phyloP scores from a whole-genome alignment of 305 asterid genomes.

The Striga hermonthica region DNA sequence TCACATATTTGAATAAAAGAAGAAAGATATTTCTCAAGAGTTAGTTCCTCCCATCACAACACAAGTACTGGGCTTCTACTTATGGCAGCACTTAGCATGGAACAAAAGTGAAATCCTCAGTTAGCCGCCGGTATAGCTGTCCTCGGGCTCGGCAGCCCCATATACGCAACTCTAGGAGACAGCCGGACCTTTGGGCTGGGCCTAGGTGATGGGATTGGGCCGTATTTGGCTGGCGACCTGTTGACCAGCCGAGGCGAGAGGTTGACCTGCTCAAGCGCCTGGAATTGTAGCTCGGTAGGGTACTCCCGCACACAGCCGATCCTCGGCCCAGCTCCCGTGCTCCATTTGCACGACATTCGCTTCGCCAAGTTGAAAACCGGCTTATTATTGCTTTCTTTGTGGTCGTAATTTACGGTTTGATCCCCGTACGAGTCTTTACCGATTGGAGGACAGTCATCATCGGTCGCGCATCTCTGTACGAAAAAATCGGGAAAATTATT shows the following conservation, averaged over 20 bases:
- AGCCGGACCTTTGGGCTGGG: constrained; percentile 80
- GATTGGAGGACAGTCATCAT: constrained; percentile 55
- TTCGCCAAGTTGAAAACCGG: constrained; percentile 51
- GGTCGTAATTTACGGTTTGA: constrained; percentile 30
- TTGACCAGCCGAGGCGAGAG: constrained; percentile 70
- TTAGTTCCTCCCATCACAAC: constrained; percentile 28
- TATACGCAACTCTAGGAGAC: constrained; percentile 77
- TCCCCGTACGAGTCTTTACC: constrained; percentile 34
- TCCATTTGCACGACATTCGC: constrained; percentile 80
- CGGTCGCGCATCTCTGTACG: constrained; percentile 70
- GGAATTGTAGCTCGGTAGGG: constrained; percentile 69
- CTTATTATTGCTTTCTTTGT: constrained; percentile 34
- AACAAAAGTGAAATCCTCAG: no score
- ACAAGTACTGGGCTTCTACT: not conserved
- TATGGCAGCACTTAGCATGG: no score
- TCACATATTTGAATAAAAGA: constrained; percentile 43
- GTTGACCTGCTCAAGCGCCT: constrained; percentile 87
- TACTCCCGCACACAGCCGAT: constrained; percentile 89
- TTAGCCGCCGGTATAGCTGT: constrained; percentile 52
- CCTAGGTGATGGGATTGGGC: constrained; percentile 94
- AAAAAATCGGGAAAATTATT: constrained; percentile 5
- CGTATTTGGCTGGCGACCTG: constrained; percentile 43
- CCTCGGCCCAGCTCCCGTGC: constrained; percentile 79
- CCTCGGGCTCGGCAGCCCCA: constrained; percentile 92
- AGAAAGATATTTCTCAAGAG: constrained; percentile 26